Evolutionary conservation across 352 stramenopile species (phyloP).

Genomic region (Phytophthora tubulina): DNA sequence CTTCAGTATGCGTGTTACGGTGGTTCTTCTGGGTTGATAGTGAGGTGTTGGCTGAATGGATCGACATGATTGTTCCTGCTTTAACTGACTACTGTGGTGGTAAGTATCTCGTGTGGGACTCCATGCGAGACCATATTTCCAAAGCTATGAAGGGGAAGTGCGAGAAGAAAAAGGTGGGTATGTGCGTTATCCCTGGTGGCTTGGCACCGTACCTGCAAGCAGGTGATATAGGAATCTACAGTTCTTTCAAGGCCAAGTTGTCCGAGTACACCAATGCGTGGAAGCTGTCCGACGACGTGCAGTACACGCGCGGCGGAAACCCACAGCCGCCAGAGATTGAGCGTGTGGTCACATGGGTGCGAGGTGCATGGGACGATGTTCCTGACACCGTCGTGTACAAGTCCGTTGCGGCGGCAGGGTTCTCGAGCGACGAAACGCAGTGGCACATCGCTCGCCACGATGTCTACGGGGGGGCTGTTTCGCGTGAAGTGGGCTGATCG

Average conservation of each 20-base stretch:
- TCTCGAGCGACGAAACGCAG: background rate
- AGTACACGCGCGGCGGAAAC: background rate
- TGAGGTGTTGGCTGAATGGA: constrained; percentile 19
- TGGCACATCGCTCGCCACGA: background rate
- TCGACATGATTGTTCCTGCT: background rate
- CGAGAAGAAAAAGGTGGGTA: background rate
- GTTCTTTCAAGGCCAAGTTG: background rate
- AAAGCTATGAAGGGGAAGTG: background rate
- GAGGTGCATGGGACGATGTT: background rate
- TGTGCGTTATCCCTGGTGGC: background rate
- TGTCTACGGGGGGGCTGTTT: background rate
- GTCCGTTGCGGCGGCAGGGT: background rate
- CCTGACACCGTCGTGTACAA: background rate
- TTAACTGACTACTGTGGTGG: background rate
- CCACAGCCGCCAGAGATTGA: background rate
- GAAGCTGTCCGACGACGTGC: background rate
- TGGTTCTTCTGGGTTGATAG: background rate
- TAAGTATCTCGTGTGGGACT: background rate
- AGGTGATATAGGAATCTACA: background rate
- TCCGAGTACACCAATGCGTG: background rate
- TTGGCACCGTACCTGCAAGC: background rate
- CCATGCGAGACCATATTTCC: background rate
- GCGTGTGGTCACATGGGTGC: background rate
- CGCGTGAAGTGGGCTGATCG: too few relatives aligned
- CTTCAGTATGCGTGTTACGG: constrained; percentile 38